Base-by-base conservation (phyloP, 2,329 filamentous ascomycete species). In the Diaporthe aspalathi region DNA sequence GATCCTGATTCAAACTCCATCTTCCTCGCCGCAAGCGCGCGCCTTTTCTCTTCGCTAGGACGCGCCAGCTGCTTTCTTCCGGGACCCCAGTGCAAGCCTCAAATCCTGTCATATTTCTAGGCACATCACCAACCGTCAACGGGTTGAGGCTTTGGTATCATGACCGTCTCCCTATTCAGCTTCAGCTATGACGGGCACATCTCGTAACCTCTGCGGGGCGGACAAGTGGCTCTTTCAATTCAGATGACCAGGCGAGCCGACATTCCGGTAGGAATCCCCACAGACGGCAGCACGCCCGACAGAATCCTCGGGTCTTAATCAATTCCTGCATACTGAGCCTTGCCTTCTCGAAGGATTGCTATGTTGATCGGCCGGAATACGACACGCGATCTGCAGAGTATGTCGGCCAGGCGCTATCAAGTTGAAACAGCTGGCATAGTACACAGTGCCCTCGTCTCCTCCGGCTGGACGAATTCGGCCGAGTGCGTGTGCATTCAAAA, bases 371-470 rank as follows among this genome's bases (percentile, higher is more conserved):
- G 12, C 60, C 43, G 27, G 60, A 27, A 20, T 50, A 50, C 17
- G 20, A 50, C 27, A 20, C 45, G 32, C 45, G 60, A 50, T 29
- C 29, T 65, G 60, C 60, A 65, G 45, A 32, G 24, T 20, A 65
- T 50, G 45, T 50, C 45, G 20, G 60, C 24, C 45, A 65, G 29
- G 29, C 29, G 38, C 60, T 27, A 65, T 65, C 60, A 65, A 65
- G 60, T 65, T 65, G 60, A 65, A 65, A 65, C 60, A 65, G 24
- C 43, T 50, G 27, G n/a, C 60, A 65, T 38, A 65, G 43, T 50
- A 50, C 45, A 32, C 32, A 35, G 32, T 35, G 32, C 32, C 29
- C 20, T 38, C 32, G 29, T 65, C 29, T 20, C 60, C 17, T 65
- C 60, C 60, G 60, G 22, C 12, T 65, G 45, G 45, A 65, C 60